phyloP scores from a whole-genome alignment of 805 yeast genomes.

The Cyberlindnera euphorbiiphila region DNA sequence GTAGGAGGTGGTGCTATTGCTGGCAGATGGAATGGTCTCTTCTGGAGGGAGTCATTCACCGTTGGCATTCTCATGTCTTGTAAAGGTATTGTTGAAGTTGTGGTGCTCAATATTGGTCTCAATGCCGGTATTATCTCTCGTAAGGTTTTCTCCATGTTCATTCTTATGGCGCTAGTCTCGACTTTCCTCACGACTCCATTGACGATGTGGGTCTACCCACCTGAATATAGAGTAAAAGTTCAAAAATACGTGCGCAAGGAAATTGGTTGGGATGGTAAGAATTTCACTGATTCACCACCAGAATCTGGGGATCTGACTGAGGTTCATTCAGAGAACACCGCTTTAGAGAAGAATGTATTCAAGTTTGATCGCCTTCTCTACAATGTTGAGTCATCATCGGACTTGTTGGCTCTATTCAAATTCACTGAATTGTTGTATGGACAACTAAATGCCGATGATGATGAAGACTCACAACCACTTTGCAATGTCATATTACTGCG shows the following conservation, averaged over 20 bases:
- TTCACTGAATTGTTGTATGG: conserved; percentile 26
- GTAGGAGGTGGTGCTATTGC: conserved; percentile 63
- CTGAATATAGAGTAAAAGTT: conserved; percentile 50
- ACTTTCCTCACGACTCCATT: conserved; percentile 81
- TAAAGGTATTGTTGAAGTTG: conserved; percentile 84
- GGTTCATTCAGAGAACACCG: conserved; percentile 11
- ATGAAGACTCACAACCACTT: conserved; percentile 26
- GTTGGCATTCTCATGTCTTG: conserved; percentile 85
- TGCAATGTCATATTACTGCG: conserved; percentile 54
- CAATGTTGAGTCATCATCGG: conserved; percentile 25
- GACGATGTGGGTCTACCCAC: conserved; percentile 59
- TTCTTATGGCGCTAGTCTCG: conserved; percentile 75
- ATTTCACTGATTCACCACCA: conserved; percentile 16
- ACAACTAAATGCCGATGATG: no score
- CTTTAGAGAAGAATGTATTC: conserved; percentile 11
- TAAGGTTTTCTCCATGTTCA: conserved; percentile 73
- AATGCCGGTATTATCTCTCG: conserved; percentile 63
- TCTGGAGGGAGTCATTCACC: conserved; percentile 69
- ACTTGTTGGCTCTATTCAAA: conserved; percentile 23
- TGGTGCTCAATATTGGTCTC: conserved; percentile 70
- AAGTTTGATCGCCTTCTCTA: conserved; percentile 21
- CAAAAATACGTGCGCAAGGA: conserved; percentile 29
- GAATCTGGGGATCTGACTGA: conserved; percentile 7
- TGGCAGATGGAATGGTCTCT: conserved; percentile 56
- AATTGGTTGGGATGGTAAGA: conserved; percentile 30